Conservation (phyloP, 352 stramenopile species). For the Blastocystis sp. region DNA sequence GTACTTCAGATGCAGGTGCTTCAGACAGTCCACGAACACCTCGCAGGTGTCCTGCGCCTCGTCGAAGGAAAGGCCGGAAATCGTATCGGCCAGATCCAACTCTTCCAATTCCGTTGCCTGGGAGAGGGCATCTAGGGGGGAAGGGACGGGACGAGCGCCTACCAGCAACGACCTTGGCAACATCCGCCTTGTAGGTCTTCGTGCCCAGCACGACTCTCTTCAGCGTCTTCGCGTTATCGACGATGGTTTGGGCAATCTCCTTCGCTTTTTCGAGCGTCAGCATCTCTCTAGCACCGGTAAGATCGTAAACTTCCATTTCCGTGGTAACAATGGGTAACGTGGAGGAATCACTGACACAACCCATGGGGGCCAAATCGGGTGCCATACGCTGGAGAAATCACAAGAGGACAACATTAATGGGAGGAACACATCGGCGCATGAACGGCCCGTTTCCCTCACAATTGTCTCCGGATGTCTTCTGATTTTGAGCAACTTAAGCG, state of each 20-base stretch:
- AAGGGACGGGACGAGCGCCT: neutral
- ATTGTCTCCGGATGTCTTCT: neutral
- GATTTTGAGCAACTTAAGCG: neutral
- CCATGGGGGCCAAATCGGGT: too few relatives aligned
- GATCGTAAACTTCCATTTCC: conserved; percentile 53
- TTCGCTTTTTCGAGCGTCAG: conserved; percentile 40
- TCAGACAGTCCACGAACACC: conserved; percentile 44
- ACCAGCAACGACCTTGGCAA: conserved; percentile 22
- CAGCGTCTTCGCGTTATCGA: conserved; percentile 24
- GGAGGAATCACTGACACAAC: too few relatives aligned
- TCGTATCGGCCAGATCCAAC: conserved; percentile 35
- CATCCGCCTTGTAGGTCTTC: conserved; percentile 61
- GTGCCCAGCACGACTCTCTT: conserved; percentile 23
- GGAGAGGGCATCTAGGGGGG: neutral
- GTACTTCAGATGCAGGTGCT: conserved; percentile 48
- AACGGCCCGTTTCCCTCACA: neutral
- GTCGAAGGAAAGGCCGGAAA: conserved; percentile 62
- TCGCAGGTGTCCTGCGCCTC: conserved; percentile 59
- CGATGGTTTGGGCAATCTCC: conserved; percentile 13
- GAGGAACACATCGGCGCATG: too few relatives aligned
- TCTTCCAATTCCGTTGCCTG: conserved; percentile 9
- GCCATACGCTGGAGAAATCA: too few relatives aligned
- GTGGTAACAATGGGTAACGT: too few relatives aligned
- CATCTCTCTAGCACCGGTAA: conserved; percentile 57
- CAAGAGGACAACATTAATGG: too few relatives aligned